Evolutionary conservation across 352 stramenopile genomes (phyloP).

Genomic region (Globisporangium iwayamae): DNA sequence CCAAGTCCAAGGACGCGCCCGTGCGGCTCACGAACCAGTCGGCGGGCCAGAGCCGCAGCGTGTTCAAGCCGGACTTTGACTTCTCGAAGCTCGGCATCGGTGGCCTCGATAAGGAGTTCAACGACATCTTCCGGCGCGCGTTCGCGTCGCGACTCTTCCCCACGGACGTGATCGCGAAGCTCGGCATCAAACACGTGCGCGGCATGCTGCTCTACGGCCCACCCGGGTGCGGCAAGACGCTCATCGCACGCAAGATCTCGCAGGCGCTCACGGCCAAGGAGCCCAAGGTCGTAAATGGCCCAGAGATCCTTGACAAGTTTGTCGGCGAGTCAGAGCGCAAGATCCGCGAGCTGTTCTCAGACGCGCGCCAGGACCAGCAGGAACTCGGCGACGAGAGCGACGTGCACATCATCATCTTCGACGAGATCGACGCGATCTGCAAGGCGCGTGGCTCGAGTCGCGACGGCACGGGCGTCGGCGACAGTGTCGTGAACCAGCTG

Average conservation of each 20-base stretch:
- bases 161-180: slow-evolving; percentile 93
- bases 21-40: slow-evolving; percentile 81
- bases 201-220: slow-evolving; percentile 89
- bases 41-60: slow-evolving; percentile 58
- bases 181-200: slow-evolving; percentile 98
- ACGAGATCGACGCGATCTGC: slow-evolving; percentile 99
- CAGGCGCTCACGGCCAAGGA: slow-evolving; percentile 95
- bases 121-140: slow-evolving; percentile 98
- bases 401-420: slow-evolving; percentile 99
- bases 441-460: slow-evolving; percentile 92
- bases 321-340: slow-evolving; percentile 98
- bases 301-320: slow-evolving; percentile 99
- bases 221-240: slow-evolving; percentile 93
- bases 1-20: slow-evolving; percentile 70
- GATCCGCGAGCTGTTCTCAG: slow-evolving; percentile 97
- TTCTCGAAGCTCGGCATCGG: slow-evolving; percentile 99
- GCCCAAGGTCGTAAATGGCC: slow-evolving; percentile 98
- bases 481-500: slow-evolving; percentile 99
- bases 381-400: slow-evolving; percentile 95
- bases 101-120: slow-evolving; percentile 98
- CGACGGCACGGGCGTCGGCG: slow-evolving; percentile 94
- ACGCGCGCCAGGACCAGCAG: slow-evolving; percentile 88
- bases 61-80: slow-evolving; percentile 97
- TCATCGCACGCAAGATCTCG: slow-evolving; percentile 98
- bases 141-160: slow-evolving; percentile 98